These are phyloP conservation scores for Saturnispora gosingensis DNA, from an alignment of 805 yeast species.

Conservation along the genomic window DNA sequence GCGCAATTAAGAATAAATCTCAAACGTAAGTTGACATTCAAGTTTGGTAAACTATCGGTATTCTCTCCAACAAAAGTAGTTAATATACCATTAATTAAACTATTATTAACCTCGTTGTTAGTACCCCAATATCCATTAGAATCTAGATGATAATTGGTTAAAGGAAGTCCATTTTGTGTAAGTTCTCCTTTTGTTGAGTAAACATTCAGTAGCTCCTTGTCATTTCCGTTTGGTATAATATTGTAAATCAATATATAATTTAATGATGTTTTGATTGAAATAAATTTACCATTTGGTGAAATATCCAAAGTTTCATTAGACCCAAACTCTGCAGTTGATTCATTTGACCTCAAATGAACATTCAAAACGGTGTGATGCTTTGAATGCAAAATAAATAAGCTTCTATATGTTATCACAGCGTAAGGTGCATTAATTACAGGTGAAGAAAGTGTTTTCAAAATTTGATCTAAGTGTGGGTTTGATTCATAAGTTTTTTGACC, in stretches of 20 bases:
- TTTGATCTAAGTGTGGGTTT: slow-evolving; percentile 23
- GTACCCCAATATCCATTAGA: slow-evolving; percentile 10
- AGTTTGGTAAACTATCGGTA: slow-evolving; percentile 23
- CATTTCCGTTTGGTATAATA: slow-evolving; percentile 21
- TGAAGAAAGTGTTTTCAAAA: slow-evolving; percentile 1
- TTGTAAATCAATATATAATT: slow-evolving; percentile 37
- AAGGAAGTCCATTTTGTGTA: slow-evolving; percentile 26
- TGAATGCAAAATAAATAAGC: slow-evolving; percentile 32
- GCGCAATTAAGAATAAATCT: slow-evolving; percentile 29
- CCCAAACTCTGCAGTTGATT: slow-evolving; percentile 41
- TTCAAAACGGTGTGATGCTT: slow-evolving; percentile 39
- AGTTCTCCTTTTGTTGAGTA: slow-evolving; percentile 24
- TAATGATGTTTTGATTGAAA: slow-evolving; percentile 34
- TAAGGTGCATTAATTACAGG: slow-evolving; percentile 18
- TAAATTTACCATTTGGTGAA: slow-evolving; percentile 28
- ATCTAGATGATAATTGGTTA: slow-evolving; percentile 9
- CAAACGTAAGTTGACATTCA: slow-evolving; percentile 26
- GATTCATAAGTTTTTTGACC: slow-evolving; percentile 13
- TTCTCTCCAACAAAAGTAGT: slow-evolving; percentile 20
- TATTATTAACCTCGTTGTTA: slow-evolving; percentile 3
- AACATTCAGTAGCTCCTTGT: slow-evolving; percentile 25
- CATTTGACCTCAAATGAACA: slow-evolving; percentile 35
- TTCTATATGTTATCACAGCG: slow-evolving; percentile 28
- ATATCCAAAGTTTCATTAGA: slow-evolving; percentile 31
- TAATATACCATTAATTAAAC: slow-evolving; percentile 14